Percentiles rank a stretch among this genome's conserved stretches.
phyloP scores from a whole-genome alignment of 2,329 filamentous ascomycete genomes.

The Sporothrix mexicana region DNA sequence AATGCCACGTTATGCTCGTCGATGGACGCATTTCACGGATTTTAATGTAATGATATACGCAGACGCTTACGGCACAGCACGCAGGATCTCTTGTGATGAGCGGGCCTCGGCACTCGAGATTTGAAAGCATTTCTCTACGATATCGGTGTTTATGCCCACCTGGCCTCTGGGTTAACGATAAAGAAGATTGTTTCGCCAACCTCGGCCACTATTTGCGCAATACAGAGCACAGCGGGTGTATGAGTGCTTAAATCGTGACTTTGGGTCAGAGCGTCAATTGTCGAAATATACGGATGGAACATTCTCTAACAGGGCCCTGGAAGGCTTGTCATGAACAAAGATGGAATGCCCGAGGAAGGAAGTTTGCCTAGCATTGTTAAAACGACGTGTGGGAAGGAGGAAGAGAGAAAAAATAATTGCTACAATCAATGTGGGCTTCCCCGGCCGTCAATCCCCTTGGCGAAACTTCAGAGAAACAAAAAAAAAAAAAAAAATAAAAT shows the following conservation, averaged over 20 bases:
- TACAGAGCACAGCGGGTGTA: not conserved
- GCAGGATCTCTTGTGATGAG: not conserved
- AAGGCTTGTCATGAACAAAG: not conserved
- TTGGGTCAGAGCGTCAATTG: too few relatives aligned
- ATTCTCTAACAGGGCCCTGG: not conserved
- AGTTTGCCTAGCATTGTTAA: not conserved
- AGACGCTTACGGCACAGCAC: too few relatives aligned
- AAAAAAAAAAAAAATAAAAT: not conserved
- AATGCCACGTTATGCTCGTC: too few relatives aligned
- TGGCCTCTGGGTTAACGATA: not conserved
- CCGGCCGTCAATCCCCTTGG: conserved; percentile 35
- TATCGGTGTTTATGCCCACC: not conserved
- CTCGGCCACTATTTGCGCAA: not conserved
- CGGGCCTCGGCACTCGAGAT: not conserved
- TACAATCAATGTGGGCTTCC: not conserved
- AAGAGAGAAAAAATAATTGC: not conserved
- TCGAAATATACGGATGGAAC: conserved; percentile 17
- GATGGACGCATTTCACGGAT: too few relatives aligned
- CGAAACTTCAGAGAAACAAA: conserved; percentile 37
- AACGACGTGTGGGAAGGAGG: not conserved
- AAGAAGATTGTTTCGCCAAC: not conserved
- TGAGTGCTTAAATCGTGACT: too few relatives aligned
- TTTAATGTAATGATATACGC: too few relatives aligned
- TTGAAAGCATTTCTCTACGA: not conserved
- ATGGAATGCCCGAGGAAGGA: not conserved